A percentile compares a stretch with the other conserved stretches of the same genome.
Evolutionary conservation across 306 rosid species (phyloP).

Genomic region (Rosa chinensis): DNA sequence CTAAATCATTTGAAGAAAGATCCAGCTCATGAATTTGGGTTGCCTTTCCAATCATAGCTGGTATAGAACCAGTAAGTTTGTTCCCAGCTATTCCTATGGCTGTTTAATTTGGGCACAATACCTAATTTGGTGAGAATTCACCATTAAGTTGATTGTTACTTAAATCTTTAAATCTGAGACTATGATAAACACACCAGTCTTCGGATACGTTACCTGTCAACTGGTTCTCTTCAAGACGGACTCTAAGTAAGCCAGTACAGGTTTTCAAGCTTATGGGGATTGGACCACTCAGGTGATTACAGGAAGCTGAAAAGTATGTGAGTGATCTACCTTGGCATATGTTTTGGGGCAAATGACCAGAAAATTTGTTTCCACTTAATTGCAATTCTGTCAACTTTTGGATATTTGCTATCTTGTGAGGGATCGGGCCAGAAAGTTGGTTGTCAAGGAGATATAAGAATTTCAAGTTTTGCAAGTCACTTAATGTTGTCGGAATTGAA

Average conservation of each 20-base stretch:
- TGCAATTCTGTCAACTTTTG: background rate
- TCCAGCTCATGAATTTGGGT: background rate
- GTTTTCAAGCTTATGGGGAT: conserved; percentile 35
- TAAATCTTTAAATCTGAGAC: conserved; percentile 32
- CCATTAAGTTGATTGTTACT: conserved; percentile 2
- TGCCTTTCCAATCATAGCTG: background rate
- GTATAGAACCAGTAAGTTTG: conserved; percentile 13
- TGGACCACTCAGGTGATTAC: conserved; percentile 17
- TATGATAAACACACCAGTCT: conserved; percentile 42
- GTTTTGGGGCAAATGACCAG: background rate
- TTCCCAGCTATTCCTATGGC: background rate
- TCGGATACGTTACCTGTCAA: conserved; percentile 35
- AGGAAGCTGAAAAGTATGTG: background rate
- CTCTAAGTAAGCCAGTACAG: conserved; percentile 28
- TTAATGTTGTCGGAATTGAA: too few relatives aligned
- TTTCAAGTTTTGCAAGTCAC: too few relatives aligned
- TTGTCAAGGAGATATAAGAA: too few relatives aligned
- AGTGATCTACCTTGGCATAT: background rate
- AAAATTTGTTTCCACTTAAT: conserved; percentile 13
- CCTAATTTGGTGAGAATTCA: conserved; percentile 18
- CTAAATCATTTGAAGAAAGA: background rate
- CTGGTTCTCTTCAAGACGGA: conserved; percentile 35
- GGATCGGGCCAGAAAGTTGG: background rate
- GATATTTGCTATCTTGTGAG: conserved; percentile 3
- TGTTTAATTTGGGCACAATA: background rate